A percentile compares a stretch with the other conserved stretches of the same genome.
These are phyloP conservation scores for Boletus subparvulus DNA, from an alignment of 768 basidiomycete genomes.

Conservation along the genomic window DNA sequence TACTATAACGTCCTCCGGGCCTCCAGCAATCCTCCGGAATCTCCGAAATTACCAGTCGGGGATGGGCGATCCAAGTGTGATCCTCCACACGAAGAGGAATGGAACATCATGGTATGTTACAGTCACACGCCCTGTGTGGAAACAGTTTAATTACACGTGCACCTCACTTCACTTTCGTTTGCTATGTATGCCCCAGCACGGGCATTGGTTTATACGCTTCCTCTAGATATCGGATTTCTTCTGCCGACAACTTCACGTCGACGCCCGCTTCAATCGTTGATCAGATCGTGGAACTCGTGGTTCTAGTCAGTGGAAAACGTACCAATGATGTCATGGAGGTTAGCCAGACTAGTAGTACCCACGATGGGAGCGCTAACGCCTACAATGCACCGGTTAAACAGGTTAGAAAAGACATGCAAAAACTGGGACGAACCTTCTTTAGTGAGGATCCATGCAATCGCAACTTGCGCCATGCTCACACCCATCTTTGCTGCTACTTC, in stretches of 20 bases:
- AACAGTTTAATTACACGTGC: background rate
- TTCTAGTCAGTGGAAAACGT: constrained; percentile 1
- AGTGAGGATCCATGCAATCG: constrained; percentile 40
- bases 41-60: no score
- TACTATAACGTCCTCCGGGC: background rate
- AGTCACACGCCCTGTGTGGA: background rate
- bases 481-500: constrained; percentile 39
- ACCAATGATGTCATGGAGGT: constrained; percentile 43
- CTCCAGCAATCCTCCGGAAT: no score
- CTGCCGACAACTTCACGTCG: constrained; percentile 44
- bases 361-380: constrained; percentile 45
- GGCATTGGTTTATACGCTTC: constrained; percentile 43
- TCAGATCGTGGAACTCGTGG: constrained; percentile 2
- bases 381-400: constrained; percentile 2
- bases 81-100: background rate
- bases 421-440: constrained; percentile 28
- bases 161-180: background rate
- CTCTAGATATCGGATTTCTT: constrained; percentile 48
- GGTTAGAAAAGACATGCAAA: background rate
- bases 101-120: background rate
- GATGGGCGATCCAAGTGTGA: no score
- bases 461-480: constrained; percentile 43
- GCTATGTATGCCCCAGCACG: constrained; percentile 39
- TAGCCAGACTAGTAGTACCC: constrained; percentile 41
- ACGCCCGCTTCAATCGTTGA: constrained; percentile 28